Conservation (phyloP, 768 basidiomycete species). For the Tricholoma flavovirens region DNA sequence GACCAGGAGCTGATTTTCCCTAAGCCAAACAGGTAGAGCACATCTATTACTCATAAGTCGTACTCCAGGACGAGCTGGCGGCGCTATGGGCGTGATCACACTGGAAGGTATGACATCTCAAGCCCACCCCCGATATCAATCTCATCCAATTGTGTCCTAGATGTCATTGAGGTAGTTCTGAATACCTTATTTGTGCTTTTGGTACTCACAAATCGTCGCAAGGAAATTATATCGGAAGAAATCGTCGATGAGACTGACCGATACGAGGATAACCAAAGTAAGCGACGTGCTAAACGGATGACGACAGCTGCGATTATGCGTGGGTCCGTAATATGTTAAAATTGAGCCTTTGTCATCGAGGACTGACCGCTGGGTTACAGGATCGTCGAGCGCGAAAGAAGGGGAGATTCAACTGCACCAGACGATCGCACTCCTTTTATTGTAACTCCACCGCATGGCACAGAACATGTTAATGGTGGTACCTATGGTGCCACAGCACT, state of each 20-base stretch:
- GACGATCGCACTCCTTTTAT: conserved; percentile 34
- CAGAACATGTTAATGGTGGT: neutral
- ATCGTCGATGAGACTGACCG: conserved; percentile 94
- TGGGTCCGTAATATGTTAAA: conserved; percentile 41
- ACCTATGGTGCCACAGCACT: neutral
- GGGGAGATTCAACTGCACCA: conserved; percentile 19
- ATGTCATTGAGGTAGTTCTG: conserved; percentile 60
- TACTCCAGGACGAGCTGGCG: conserved; percentile 77
- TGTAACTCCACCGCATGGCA: neutral
- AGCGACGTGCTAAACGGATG: conserved; percentile 62
- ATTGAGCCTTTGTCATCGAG: neutral
- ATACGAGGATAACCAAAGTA: conserved; percentile 82
- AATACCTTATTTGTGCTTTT: neutral
- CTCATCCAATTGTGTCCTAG: conserved; percentile 27
- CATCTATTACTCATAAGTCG: conserved; percentile 83
- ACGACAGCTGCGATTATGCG: conserved; percentile 76
- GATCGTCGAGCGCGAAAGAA: conserved; percentile 51
- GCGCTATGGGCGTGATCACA: conserved; percentile 88
- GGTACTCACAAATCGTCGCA: conserved; percentile 7
- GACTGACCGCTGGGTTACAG: conserved; percentile 20
- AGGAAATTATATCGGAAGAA: conserved; percentile 95
- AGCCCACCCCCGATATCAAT: neutral
- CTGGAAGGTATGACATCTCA: conserved; percentile 53
- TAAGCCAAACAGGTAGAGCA: conserved; percentile 88
- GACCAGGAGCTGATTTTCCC: neutral